Base-by-base conservation (phyloP, 2,329 filamentous ascomycete genomes). In the Lachnellula arida region DNA sequence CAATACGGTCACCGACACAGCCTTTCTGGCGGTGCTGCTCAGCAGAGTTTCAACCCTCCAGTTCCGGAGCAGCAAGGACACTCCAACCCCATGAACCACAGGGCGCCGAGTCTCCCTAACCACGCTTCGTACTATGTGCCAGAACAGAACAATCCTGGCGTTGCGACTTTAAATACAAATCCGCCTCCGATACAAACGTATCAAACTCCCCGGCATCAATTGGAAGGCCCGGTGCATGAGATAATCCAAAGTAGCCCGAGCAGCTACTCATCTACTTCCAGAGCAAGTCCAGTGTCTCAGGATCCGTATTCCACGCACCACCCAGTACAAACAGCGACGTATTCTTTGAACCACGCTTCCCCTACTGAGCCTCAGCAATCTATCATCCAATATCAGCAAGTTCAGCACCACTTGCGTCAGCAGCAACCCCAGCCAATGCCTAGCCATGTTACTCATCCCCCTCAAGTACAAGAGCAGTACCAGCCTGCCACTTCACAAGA, bases 151-250 rank as follows among this genome's bases (percentile, higher is more conserved):
- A 85, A 85, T 63, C 81, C 82, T 9, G 81, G 78, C 12, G 78
- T 86, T 5, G 82, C 81, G 34, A 85, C 81, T 12, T 80, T 85
- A 77, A 82, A 80, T 69, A 76, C 80, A 11, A 76, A 75, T 60
- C 65, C 74, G 6, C 71, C 81, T 48, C 73, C 76, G n/a, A 69
- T 74, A 6, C 72, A 77, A 55, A 68, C 60, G 5, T 81, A 81
- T 68, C 78, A 81, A 50, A 60, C 68, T 51, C 64, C 66, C 55
- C 63, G 75, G 6, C 70, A 78, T 15, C 64, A 66, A 8, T 50
- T 72, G 25, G 66, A 72, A 28, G 74, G 73, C 46, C 75, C 79
- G 58, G 69, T 76, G 25, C 57, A 65, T 37, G 74, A 75, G 5
- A 77, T 81, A 17, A 73, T 84, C 39, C 78, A 83, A 60, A 85